phyloP scores from a whole-genome alignment of 78 protist species.

The Dictyostelium citrinum region DNA sequence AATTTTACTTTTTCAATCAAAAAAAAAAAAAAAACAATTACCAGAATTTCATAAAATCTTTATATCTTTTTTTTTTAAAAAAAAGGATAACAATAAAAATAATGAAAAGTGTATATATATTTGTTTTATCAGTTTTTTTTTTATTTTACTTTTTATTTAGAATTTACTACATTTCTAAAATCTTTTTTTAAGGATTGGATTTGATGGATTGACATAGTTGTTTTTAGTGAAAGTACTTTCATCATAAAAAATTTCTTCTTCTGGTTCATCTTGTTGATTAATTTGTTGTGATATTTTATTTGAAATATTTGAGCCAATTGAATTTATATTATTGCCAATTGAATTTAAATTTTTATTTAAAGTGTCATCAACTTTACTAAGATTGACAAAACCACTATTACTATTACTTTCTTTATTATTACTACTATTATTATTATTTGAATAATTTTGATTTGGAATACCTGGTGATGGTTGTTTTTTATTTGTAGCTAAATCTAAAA shows the following conservation, averaged over 20 bases:
- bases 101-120: too few species aligned
- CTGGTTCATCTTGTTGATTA: neutral
- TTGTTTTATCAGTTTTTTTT: neutral
- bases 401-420: neutral
- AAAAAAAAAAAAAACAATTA: too few species aligned
- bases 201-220: neutral
- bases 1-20: too few species aligned
- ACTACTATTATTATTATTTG: neutral
- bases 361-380: neutral
- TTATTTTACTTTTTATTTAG: neutral
- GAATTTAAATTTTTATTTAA: neutral
- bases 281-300: neutral
- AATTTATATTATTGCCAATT: neutral
- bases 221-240: neutral
- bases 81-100: too few species aligned
- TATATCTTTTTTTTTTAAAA: too few species aligned
- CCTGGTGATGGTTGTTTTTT: slow-evolving; percentile 21
- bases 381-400: neutral
- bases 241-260: neutral
- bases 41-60: too few species aligned
- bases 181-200: neutral
- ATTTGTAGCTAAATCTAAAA: neutral
- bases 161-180: neutral
- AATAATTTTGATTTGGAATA: neutral
- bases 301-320: neutral